Conservation (phyloP, 345 rosid genomes). For the Citrus hindsii region DNA sequence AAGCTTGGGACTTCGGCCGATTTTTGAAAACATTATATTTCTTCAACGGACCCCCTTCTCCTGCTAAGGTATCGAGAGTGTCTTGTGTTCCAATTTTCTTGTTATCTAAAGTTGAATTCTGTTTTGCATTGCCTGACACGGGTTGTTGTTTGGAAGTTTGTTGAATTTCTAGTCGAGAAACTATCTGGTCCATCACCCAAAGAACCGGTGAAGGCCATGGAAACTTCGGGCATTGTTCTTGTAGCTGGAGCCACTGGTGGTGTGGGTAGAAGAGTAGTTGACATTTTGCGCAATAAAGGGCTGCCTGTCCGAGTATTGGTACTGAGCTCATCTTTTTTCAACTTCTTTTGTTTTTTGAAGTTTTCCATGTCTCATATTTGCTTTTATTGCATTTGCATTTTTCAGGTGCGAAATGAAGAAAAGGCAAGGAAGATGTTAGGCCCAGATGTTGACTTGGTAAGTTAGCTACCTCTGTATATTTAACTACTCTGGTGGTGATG, state of each 20-base stretch:
- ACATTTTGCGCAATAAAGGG: constrained; percentile 61
- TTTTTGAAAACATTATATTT: constrained; percentile 77
- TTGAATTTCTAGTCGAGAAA: constrained; percentile 59
- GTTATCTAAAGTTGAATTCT: not conserved
- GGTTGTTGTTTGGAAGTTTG: constrained; percentile 44
- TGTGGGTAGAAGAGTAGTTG: constrained; percentile 85
- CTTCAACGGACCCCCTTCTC: constrained; percentile 85
- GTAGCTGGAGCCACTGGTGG: constrained; percentile 98
- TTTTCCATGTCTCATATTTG: not conserved
- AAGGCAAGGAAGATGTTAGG: constrained; percentile 84
- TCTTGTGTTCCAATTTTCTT: not conserved
- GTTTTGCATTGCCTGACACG: constrained; percentile 16
- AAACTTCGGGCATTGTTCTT: constrained; percentile 51
- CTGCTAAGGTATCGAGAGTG: constrained; percentile 51
- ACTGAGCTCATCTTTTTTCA: constrained; percentile 11
- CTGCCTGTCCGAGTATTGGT: constrained; percentile 77
- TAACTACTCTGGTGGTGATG: not conserved
- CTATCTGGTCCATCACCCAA: constrained; percentile 49
- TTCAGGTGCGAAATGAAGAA: constrained; percentile 86
- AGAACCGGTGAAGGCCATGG: constrained; percentile 44
- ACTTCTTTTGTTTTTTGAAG: no score
- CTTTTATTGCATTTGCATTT: not conserved
- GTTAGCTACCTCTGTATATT: not conserved
- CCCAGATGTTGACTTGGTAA: constrained; percentile 78
- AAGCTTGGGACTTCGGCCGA: constrained; percentile 87